These are phyloP conservation scores for Larix kaempferi DNA, from an alignment of 75 land plant species.

Conservation along the genomic window DNA sequence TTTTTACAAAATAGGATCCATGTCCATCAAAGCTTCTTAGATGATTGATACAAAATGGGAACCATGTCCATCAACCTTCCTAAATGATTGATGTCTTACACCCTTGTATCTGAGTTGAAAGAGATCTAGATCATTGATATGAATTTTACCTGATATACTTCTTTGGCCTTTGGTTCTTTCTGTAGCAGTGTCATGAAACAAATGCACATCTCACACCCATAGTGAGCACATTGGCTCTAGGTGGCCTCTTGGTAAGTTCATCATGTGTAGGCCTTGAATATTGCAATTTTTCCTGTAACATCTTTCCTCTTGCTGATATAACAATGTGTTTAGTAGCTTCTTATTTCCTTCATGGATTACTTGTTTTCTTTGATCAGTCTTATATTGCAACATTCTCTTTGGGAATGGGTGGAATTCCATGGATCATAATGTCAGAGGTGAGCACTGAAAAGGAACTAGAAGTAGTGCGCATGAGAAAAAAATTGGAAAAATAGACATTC, in stretches of 20 bases:
- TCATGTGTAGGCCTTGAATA: not conserved
- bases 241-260: conserved; percentile 4
- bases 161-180: not conserved
- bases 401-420: conserved; percentile 46
- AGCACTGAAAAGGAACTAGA: not conserved
- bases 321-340: not conserved
- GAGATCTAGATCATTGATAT: not conserved
- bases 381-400: conserved; percentile 32
- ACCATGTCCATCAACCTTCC: no score
- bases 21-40: no score
- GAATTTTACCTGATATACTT: no score
- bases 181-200: conserved; percentile 1
- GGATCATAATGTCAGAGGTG: conserved; percentile 55
- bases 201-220: not conserved
- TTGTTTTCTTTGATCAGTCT: conserved; percentile 9
- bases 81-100: not conserved
- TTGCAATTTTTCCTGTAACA: not conserved
- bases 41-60: no score
- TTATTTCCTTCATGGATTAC: no score
- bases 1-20: no score
- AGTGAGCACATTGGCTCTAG: not conserved
- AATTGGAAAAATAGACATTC: not conserved
- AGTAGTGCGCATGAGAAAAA: no score
- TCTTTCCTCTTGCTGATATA: not conserved
- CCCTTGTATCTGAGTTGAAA: not conserved